phyloP scores from a whole-genome alignment of 257 asterid genomes.

The Solanum paucissectum region DNA sequence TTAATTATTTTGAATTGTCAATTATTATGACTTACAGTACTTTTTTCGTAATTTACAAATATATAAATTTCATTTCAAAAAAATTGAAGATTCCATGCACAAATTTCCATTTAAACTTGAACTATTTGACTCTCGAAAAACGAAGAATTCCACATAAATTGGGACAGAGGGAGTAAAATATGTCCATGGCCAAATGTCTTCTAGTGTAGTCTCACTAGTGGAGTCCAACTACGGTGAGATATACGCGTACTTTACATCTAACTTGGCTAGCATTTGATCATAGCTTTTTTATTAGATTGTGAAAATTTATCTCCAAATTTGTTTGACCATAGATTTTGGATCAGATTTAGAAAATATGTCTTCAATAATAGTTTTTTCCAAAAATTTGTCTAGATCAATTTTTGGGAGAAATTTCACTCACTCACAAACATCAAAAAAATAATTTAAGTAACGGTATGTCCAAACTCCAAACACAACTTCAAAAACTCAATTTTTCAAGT shows the following conservation, averaged over 20 bases:
- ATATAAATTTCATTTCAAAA: no score
- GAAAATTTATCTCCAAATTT: background rate
- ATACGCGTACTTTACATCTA: background rate
- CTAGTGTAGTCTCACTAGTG: background rate
- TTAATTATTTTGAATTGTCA: no score
- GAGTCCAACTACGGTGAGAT: background rate
- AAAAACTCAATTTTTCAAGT: background rate
- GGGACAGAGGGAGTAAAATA: background rate
- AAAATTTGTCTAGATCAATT: background rate
- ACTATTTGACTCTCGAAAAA: no score
- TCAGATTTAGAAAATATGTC: background rate
- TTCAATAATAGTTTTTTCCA: background rate
- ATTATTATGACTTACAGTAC: no score
- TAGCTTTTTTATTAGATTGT: background rate
- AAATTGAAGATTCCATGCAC: no score
- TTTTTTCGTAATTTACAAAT: no score
- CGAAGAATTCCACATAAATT: no score
- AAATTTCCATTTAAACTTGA: no score
- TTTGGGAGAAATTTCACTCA: background rate
- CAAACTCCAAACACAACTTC: background rate
- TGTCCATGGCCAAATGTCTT: background rate
- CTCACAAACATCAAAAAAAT: background rate
- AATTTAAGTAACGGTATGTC: background rate
- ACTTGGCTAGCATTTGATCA: background rate
- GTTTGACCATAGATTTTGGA: background rate